These are phyloP conservation scores for Colletotrichum coccodes DNA, from an alignment of 2,329 filamentous ascomycete species.

Conservation along the genomic window DNA sequence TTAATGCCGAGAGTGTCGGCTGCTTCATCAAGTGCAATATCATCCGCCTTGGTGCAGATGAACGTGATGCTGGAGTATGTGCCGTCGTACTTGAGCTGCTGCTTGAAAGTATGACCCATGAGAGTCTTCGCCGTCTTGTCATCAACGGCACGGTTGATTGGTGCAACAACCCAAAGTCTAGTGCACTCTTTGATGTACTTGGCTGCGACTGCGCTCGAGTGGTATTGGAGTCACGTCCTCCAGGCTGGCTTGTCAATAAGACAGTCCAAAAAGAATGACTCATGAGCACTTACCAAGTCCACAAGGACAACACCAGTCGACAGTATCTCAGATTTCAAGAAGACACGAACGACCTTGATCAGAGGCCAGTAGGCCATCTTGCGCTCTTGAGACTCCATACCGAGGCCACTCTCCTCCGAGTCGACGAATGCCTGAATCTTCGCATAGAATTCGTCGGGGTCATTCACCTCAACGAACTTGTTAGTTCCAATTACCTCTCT, in stretches of 20 bases:
- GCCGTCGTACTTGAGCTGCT: conserved; percentile 69
- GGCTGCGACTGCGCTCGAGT: conserved; percentile 67
- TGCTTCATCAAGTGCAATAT: conserved; percentile 55
- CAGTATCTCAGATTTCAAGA: conserved; percentile 44
- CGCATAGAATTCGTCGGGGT: neutral
- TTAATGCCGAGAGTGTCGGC: conserved; percentile 44
- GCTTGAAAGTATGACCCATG: conserved; percentile 65
- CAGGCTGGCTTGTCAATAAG: conserved; percentile 49
- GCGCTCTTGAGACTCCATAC: neutral
- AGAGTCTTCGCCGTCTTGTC: conserved; percentile 67
- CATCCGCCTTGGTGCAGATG: conserved; percentile 72
- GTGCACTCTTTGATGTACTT: conserved; percentile 70
- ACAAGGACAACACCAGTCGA: conserved; percentile 48
- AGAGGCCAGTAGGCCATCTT: conserved; percentile 56
- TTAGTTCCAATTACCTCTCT: neutral
- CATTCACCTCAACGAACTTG: neutral
- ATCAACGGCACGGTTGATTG: conserved; percentile 69
- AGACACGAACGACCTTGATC: conserved; percentile 60
- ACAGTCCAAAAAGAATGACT: neutral
- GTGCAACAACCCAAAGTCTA: conserved; percentile 70
- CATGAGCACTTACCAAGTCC: conserved; percentile 54
- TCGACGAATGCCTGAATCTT: conserved; percentile 17
- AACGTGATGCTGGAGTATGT: conserved; percentile 65
- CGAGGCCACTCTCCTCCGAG: neutral
- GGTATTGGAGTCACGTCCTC: conserved; percentile 68